These are phyloP conservation scores for Ceriops tagal DNA, from an alignment of 345 rosid genomes.

Conservation along the genomic window DNA sequence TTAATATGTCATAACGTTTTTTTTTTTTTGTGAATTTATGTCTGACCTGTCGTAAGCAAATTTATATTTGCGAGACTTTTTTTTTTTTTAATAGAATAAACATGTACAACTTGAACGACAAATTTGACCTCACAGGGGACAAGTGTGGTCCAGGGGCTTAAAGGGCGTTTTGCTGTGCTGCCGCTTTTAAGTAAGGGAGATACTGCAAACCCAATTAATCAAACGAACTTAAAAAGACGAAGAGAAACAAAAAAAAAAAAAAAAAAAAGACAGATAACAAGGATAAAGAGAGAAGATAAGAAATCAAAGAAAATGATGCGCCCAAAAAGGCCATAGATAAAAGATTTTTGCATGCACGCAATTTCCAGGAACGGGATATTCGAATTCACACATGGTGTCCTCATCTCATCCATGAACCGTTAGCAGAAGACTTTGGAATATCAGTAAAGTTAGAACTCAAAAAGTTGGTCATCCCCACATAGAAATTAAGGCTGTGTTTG, in stretches of 20 bases:
- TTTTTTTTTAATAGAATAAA: too few species aligned
- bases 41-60: too few species aligned
- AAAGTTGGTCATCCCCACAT: not conserved
- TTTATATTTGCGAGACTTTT: too few species aligned
- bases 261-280: too few species aligned
- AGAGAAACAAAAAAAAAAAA: too few species aligned
- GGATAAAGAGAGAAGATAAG: not conserved
- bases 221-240: not conserved
- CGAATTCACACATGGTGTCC: not conserved
- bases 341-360: not conserved
- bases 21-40: too few species aligned
- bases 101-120: not conserved
- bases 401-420: not conserved
- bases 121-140: not conserved
- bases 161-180: conserved; percentile 7
- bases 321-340: not conserved
- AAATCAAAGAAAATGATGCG: not conserved
- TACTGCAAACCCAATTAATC: conserved; percentile 7
- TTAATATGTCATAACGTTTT: too few species aligned
- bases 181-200: conserved; percentile 14
- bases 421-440: conserved; percentile 3
- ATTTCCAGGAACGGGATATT: conserved; percentile 19
- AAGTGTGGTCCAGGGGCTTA: conserved; percentile 5
- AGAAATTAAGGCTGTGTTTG: conserved; percentile 21
- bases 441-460: not conserved